Conservation (phyloP, 1,284 basidiomycete species). For the Cystobasidium slooffiae region DNA sequence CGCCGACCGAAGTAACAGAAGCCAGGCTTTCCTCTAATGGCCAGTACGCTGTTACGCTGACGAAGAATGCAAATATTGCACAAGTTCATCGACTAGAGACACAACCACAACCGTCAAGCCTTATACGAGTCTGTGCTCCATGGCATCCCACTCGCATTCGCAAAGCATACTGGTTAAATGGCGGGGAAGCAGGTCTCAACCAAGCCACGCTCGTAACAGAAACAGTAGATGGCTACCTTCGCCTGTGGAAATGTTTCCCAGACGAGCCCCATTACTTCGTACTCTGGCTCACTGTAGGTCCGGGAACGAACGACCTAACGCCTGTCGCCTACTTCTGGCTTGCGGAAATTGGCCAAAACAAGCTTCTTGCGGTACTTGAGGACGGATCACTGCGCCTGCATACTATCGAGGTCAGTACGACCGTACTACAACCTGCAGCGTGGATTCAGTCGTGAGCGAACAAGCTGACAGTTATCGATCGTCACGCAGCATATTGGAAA, state of each 20-base stretch:
- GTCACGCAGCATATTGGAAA: conserved; percentile 66
- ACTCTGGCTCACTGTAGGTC: conserved; percentile 74
- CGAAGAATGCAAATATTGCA: background rate
- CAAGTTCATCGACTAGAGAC: background rate
- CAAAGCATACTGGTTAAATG: background rate
- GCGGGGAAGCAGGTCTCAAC: background rate
- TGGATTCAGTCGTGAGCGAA: background rate
- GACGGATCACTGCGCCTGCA: background rate
- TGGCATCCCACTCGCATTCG: background rate
- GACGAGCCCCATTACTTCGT: conserved; percentile 84
- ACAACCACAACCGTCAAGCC: background rate
- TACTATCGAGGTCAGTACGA: background rate
- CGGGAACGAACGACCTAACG: conserved; percentile 59
- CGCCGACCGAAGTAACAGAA: background rate
- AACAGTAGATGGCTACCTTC: conserved; percentile 72
- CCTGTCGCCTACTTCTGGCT: conserved; percentile 57
- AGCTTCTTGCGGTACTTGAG: background rate
- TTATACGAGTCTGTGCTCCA: background rate
- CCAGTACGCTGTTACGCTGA: background rate
- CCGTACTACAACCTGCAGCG: background rate
- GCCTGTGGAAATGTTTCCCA: conserved; percentile 83
- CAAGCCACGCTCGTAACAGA: conserved; percentile 69
- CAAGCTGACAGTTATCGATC: conserved; percentile 49
- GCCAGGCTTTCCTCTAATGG: background rate
- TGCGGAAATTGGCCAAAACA: conserved; percentile 54